Base-by-base conservation (phyloP, 345 rosid genomes). In the Anastatica hierochuntica region DNA sequence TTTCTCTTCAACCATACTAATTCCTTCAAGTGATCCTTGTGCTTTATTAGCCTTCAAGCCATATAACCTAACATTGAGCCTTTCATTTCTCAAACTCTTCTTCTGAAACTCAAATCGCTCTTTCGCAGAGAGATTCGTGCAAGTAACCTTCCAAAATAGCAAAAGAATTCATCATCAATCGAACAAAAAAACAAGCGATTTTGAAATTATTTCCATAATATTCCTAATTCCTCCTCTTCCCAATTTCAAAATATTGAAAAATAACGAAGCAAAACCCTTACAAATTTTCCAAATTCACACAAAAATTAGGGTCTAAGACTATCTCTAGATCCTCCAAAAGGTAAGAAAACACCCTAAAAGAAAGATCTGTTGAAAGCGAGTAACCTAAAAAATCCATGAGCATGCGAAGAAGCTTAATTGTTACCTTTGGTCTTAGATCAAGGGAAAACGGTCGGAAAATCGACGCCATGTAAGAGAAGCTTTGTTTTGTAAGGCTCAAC, bases 401-500 rank as follows among this genome's bases (percentile, higher is more conserved):
- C 18, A 10, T 24, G 38, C 31, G 8, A 17, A 14, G 29, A 38
- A 37, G 29, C 30, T 15, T 54, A 21, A 15, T 8, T 19, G 15
- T 12, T 56, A 85, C 97, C 94, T 73, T 70, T 63, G 47, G 75
- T 58, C 70, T 75, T 54, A 75, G 44, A 59, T 68, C 42, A 34
- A 74, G 42, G 40, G 76, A 49, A 24, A 70, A 60, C 29, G 76
- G 79, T 56, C 60, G 53, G 63, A 76, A 68, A 48, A 83, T 77
- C 64, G 78, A 78, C 65, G 95, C 95, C 97, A 89, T 89, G 26
- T 57, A 62, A 20, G 56, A 49, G 35, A 18, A 62, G 41, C 34
- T 44, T 23, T 29, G 33, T 8, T 35, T 20, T 31, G 12, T 31
- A 4, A 14, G 6, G 13, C 42, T 39, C 63, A 13, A 41, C 51